Percentiles rank a stretch among this genome's conserved stretches.
Evolutionary conservation across 1,139 yeast species (phyloP).

Genomic region (Zhuliangozyma parablackwelliae): DNA sequence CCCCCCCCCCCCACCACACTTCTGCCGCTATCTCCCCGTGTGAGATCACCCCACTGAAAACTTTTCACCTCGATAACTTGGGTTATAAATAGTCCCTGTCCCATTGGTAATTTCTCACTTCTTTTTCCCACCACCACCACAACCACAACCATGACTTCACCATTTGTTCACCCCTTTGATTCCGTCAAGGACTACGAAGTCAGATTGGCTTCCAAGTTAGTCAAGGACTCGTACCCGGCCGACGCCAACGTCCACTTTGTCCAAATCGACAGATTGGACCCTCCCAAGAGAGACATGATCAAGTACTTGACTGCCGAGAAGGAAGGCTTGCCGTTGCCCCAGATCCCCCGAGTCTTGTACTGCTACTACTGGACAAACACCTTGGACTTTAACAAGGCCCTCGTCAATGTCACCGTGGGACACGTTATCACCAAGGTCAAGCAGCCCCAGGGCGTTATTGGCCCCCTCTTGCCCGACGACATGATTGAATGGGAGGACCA

Average conservation of each 20-base stretch:
- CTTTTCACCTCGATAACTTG: too few relatives aligned
- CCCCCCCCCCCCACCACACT: too few relatives aligned
- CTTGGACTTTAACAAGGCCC: constrained; percentile 63
- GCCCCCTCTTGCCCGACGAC: constrained; percentile 75
- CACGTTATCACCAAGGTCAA: constrained; percentile 56
- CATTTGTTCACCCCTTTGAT: constrained; percentile 54
- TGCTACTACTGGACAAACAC: constrained; percentile 61
- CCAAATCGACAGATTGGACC: constrained; percentile 71
- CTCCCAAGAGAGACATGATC: constrained; percentile 74
- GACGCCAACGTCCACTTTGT: constrained; percentile 58
- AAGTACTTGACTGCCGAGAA: constrained; percentile 68
- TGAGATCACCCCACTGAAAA: too few relatives aligned
- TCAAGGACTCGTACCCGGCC: constrained; percentile 54
- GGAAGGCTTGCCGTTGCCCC: constrained; percentile 52
- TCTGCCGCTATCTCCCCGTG: too few relatives aligned
- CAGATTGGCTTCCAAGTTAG: constrained; percentile 55
- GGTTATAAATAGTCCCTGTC: neutral
- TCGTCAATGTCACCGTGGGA: constrained; percentile 62
- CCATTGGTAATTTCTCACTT: neutral
- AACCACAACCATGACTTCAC: neutral
- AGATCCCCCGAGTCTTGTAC: constrained; percentile 62
- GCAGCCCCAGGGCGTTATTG: constrained; percentile 62
- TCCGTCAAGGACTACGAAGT: constrained; percentile 65
- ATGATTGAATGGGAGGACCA: constrained; percentile 50
- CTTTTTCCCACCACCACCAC: neutral